Evolutionary conservation across 1,284 basidiomycete species (phyloP).

Genomic region (Athelia sp.): DNA sequence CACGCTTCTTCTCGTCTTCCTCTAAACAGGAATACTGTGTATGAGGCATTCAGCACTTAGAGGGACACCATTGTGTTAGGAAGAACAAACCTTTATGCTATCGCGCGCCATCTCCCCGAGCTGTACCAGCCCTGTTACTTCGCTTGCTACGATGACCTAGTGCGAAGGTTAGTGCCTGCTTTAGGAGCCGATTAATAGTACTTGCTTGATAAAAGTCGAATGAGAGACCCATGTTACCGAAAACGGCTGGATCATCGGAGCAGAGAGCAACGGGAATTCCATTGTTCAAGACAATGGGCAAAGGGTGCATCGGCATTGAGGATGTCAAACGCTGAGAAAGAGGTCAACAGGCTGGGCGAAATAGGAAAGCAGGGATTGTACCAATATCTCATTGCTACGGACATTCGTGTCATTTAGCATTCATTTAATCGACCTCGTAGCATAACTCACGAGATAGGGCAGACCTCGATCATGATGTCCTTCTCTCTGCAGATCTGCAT

Average conservation of each 20-base stretch:
- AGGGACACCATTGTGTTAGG: neutral
- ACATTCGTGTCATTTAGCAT: too few relatives aligned
- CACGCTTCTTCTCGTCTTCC: constrained; percentile 38
- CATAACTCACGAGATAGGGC: constrained; percentile 62
- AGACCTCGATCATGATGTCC: constrained; percentile 64
- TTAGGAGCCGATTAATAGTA: neutral
- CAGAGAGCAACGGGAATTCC: constrained; percentile 65
- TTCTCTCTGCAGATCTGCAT: constrained; percentile 61
- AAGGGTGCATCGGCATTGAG: constrained; percentile 72
- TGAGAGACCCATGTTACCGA: constrained; percentile 71
- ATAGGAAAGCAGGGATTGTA: constrained; percentile 23
- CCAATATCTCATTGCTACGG: constrained; percentile 62
- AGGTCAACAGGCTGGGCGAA: neutral
- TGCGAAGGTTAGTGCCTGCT: neutral
- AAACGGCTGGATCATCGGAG: constrained; percentile 73
- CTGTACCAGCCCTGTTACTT: constrained; percentile 56
- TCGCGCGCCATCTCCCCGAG: constrained; percentile 57
- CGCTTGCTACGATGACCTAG: constrained; percentile 62
- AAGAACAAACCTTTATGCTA: constrained; percentile 49
- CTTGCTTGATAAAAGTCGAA: constrained; percentile 67
- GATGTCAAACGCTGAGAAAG: constrained; percentile 47
- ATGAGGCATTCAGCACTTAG: constrained; percentile 1
- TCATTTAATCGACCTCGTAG: too few relatives aligned
- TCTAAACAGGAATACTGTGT: constrained; percentile 50
- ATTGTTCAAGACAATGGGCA: constrained; percentile 62